Conservation (phyloP, 345 rosid species). For the Microthlaspi erraticum region DNA sequence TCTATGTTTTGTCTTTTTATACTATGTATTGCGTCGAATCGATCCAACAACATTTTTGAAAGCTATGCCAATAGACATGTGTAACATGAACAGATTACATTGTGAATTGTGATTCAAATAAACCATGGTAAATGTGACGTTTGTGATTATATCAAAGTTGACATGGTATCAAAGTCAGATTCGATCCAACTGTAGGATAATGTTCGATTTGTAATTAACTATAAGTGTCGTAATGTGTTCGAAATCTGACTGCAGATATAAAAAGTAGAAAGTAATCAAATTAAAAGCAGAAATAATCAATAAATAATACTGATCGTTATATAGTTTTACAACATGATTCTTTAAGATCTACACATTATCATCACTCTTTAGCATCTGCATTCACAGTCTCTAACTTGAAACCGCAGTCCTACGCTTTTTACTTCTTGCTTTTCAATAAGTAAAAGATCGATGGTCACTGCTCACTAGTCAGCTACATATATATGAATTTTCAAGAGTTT, state of each 20-base stretch:
- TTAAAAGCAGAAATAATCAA: too few species aligned
- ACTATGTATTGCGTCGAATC: slow-evolving; percentile 4
- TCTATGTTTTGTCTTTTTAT: slow-evolving; percentile 19
- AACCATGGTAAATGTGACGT: background rate
- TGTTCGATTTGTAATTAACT: too few species aligned
- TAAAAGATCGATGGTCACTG: background rate
- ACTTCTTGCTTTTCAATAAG: background rate
- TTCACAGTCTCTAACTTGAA: background rate
- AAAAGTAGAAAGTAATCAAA: too few species aligned
- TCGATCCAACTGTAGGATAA: too few species aligned
- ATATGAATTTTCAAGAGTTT: background rate
- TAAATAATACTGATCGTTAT: background rate
- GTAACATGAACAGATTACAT: slow-evolving; percentile 16
- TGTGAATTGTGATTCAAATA: background rate
- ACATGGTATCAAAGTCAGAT: too few species aligned
- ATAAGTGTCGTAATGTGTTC: too few species aligned
- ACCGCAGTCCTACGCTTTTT: background rate
- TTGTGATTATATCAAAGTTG: too few species aligned
- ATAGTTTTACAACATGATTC: background rate
- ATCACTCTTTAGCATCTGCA: background rate
- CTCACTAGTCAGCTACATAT: background rate
- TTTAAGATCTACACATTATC: background rate
- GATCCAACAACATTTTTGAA: background rate
- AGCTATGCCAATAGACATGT: slow-evolving; percentile 17
- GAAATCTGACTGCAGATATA: too few species aligned